phyloP scores from a whole-genome alignment of 257 asterid genomes.

The Orobanche coerulescens region DNA sequence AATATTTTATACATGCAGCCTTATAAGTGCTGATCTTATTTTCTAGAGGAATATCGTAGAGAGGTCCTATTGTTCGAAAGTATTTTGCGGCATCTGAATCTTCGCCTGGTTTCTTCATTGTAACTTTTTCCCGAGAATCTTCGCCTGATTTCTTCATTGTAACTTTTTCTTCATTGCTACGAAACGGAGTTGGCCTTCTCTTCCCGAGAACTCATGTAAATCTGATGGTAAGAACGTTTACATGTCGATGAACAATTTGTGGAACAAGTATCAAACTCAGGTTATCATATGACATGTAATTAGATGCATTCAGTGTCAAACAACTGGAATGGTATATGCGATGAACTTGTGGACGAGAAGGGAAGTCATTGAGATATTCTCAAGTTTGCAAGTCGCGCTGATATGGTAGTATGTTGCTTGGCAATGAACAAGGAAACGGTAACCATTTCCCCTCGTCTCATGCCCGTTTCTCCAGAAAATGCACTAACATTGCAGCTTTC shows the following conservation, averaged over 20 bases:
- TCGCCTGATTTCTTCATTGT: too few relatives aligned
- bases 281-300: not conserved
- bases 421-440: slow-evolving; percentile 71
- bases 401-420: slow-evolving; percentile 81
- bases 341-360: slow-evolving; percentile 65
- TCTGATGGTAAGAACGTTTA: slow-evolving; percentile 32
- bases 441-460: not conserved
- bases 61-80: too few relatives aligned
- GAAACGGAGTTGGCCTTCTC: slow-evolving; percentile 81
- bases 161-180: too few relatives aligned
- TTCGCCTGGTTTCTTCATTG: too few relatives aligned
- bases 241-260: not conserved
- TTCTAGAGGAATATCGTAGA: too few relatives aligned
- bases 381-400: slow-evolving; percentile 64
- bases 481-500: slow-evolving; percentile 2
- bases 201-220: slow-evolving; percentile 21
- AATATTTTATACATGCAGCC: too few relatives aligned
- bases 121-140: too few relatives aligned
- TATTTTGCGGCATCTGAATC: too few relatives aligned
- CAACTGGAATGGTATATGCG: not conserved
- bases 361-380: slow-evolving; percentile 61
- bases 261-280: not conserved
- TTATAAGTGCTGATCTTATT: too few relatives aligned
- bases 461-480: not conserved
- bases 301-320: slow-evolving; percentile 16